Percentiles rank a stretch among this genome's conserved stretches.
phyloP scores from a whole-genome alignment of 1,139 yeast genomes.

The Nakaseomyces delphensis region DNA sequence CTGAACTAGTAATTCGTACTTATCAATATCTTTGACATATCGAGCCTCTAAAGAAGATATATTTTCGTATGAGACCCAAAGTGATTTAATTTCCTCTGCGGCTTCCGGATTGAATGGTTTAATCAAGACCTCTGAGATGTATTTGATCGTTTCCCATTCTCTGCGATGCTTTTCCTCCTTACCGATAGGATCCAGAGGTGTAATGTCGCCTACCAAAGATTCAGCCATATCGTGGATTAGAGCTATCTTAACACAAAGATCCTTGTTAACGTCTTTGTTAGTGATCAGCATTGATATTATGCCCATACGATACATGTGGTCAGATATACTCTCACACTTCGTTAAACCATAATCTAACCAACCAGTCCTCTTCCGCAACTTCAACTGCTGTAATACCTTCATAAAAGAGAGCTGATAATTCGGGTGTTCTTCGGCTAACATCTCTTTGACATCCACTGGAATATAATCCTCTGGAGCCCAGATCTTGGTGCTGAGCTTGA shows the following conservation, averaged over 20 bases:
- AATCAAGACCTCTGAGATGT: slow-evolving; percentile 48
- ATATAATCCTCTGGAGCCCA: slow-evolving; percentile 30
- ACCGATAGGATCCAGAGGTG: slow-evolving; percentile 71
- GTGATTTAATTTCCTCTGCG: slow-evolving; percentile 56
- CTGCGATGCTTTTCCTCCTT: slow-evolving; percentile 72
- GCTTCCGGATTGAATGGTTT: slow-evolving; percentile 55
- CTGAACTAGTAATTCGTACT: slow-evolving; percentile 84
- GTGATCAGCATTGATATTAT: slow-evolving; percentile 70
- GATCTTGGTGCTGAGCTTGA: slow-evolving; percentile 6
- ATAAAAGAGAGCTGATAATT: slow-evolving; percentile 61
- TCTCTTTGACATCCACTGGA: slow-evolving; percentile 19
- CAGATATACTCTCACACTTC: slow-evolving; percentile 65
- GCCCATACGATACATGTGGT: slow-evolving; percentile 97
- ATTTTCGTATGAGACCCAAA: slow-evolving; percentile 89
- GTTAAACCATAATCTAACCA: slow-evolving; percentile 77
- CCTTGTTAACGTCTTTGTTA: slow-evolving; percentile 37
- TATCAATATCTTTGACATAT: slow-evolving; percentile 89
- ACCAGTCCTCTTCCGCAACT: slow-evolving; percentile 82
- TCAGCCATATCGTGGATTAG: slow-evolving; percentile 93
- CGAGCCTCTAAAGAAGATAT: slow-evolving; percentile 74
- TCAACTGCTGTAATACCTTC: slow-evolving; percentile 65
- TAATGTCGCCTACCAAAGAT: slow-evolving; percentile 86
- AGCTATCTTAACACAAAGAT: slow-evolving; percentile 73
- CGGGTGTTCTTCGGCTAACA: slow-evolving; percentile 16
- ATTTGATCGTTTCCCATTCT: slow-evolving; percentile 66